Percentiles rank a stretch among this genome's conserved stretches.
phyloP scores from a whole-genome alignment of 257 asterid genomes.

The Ilex asprella region DNA sequence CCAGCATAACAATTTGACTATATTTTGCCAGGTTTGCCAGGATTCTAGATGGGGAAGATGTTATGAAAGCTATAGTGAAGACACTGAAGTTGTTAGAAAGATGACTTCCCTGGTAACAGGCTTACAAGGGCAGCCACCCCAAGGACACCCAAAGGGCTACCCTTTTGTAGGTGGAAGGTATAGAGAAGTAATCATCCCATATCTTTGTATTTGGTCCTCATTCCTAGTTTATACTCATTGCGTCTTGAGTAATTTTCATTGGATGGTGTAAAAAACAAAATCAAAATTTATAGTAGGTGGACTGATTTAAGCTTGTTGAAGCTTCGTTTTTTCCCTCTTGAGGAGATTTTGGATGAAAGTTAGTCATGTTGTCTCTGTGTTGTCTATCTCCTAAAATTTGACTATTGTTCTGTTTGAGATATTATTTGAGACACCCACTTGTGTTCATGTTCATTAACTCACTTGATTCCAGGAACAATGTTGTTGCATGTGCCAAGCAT shows the following conservation, averaged over 20 bases:
- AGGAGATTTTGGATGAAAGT: neutral
- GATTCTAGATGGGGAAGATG: constrained; percentile 99
- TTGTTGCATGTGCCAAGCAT: constrained; percentile 89
- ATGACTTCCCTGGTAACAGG: constrained; percentile 74
- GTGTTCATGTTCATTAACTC: constrained; percentile 9
- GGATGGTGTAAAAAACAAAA: neutral
- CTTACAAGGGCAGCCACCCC: constrained; percentile 93
- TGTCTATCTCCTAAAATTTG: neutral
- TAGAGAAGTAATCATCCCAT: neutral
- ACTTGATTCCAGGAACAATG: constrained; percentile 52
- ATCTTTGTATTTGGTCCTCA: neutral
- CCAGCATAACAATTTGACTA: constrained; percentile 10
- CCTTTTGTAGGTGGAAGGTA: constrained; percentile 95
- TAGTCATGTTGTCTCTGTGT: neutral
- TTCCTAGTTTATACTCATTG: neutral
- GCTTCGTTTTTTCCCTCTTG: neutral
- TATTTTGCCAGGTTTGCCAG: constrained; percentile 54
- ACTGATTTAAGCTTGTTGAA: neutral
- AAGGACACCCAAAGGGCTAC: constrained; percentile 76
- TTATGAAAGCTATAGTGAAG: constrained; percentile 89
- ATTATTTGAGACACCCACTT: neutral
- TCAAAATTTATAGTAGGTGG: neutral
- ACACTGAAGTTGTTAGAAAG: constrained; percentile 69
- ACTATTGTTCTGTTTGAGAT: neutral
- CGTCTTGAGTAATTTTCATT: neutral